These are phyloP conservation scores for Aspergillus cavernicola DNA, from an alignment of 495 filamentous ascomycete species.

Conservation along the genomic window DNA sequence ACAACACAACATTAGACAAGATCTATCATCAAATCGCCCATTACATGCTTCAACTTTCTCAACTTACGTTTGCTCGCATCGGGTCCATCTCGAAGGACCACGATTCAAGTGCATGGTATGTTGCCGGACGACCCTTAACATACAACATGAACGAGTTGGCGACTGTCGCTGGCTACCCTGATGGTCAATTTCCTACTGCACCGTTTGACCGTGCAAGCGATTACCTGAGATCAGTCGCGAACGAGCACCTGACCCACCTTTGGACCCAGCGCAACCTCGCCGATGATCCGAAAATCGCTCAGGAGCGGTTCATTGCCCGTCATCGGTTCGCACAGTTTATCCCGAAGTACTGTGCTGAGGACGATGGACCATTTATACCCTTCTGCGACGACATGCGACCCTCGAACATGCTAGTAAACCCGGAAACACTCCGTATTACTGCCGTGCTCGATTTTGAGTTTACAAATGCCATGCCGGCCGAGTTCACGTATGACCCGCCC, in stretches of 20 bases:
- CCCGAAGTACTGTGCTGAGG: constrained; percentile 30
- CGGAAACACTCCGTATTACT: constrained; percentile 36
- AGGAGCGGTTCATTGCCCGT: constrained; percentile 36
- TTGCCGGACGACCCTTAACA: constrained; percentile 32
- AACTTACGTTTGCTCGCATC: constrained; percentile 33
- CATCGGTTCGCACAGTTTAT: constrained; percentile 36
- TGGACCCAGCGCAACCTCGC: constrained; percentile 38
- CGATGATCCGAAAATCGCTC: constrained; percentile 27
- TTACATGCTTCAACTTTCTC: constrained; percentile 37
- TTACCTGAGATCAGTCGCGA: constrained; percentile 29
- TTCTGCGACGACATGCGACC: constrained; percentile 43
- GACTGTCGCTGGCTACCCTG: constrained; percentile 32
- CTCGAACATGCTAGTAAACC: constrained; percentile 39
- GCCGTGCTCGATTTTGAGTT: constrained; percentile 43
- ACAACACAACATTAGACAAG: constrained; percentile 16
- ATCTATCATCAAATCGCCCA: constrained; percentile 34
- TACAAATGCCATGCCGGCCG: constrained; percentile 38
- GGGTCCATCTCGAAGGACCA: constrained; percentile 33
- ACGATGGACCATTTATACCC: constrained; percentile 34
- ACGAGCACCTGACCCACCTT: constrained; percentile 34
- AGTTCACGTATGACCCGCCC: constrained; percentile 40
- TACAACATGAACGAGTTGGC: constrained; percentile 42
- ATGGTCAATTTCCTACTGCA: constrained; percentile 27
- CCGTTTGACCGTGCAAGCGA: constrained; percentile 32
- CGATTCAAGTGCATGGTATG: constrained; percentile 25